Percentiles rank a stretch among this genome's conserved stretches.
Evolutionary conservation across 176 grass and related monocot species (phyloP).

Genomic region (Ananas comosus): DNA sequence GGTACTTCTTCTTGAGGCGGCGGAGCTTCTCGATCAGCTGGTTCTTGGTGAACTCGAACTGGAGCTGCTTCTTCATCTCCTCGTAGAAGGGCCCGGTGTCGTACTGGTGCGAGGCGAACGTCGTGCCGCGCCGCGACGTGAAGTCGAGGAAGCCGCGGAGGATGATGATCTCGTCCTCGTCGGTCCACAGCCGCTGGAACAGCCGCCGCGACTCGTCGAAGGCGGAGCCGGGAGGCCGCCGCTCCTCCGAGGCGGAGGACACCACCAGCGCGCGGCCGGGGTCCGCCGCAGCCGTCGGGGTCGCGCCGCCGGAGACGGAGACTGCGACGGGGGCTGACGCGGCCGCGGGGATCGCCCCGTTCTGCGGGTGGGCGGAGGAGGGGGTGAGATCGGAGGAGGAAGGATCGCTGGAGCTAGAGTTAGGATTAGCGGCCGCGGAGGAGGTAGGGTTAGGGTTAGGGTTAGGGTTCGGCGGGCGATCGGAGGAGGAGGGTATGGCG

Average conservation of each 20-base stretch:
- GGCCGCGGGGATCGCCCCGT: slow-evolving; percentile 4
- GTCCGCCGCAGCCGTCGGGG: too few species aligned
- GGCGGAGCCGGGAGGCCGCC: neutral
- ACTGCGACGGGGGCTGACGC: neutral
- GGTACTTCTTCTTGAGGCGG: slow-evolving; percentile 94
- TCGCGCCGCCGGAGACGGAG: slow-evolving; percentile 6
- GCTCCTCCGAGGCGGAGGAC: neutral
- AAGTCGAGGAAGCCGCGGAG: slow-evolving; percentile 74
- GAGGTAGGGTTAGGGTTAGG: neutral
- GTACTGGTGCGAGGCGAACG: slow-evolving; percentile 88
- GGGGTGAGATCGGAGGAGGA: slow-evolving; percentile 1
- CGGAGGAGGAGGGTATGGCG: neutral
- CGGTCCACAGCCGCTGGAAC: slow-evolving; percentile 92
- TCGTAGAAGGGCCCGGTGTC: slow-evolving; percentile 88
- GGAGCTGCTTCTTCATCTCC: slow-evolving; percentile 63
- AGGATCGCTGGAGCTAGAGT: too few species aligned
- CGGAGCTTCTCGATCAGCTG: slow-evolving; percentile 96
- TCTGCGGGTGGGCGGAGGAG: neutral
- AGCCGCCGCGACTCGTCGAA: slow-evolving; percentile 69
- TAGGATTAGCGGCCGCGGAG: too few species aligned
- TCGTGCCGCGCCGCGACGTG: slow-evolving; percentile 79
- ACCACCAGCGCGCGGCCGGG: neutral
- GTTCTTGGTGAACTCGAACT: slow-evolving; percentile 77
- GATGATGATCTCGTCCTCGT: slow-evolving; percentile 86
- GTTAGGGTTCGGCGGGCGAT: slow-evolving; percentile 7